These are phyloP conservation scores for Boletales sp. DNA, from an alignment of 768 basidiomycete species.

Conservation along the genomic window DNA sequence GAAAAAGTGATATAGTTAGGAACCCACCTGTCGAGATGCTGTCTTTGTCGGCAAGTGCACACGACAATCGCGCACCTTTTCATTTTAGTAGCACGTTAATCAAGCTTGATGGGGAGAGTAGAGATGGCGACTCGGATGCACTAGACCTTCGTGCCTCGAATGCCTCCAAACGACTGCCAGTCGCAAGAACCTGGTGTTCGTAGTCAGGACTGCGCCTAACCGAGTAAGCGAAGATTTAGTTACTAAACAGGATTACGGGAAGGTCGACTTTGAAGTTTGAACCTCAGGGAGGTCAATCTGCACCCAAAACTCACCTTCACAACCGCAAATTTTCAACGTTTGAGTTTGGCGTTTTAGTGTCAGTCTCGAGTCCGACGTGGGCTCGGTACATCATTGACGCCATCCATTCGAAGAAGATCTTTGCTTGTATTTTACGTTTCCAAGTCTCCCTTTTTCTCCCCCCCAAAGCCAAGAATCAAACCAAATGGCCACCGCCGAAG, in stretches of 20 bases:
- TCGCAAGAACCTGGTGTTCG: background rate
- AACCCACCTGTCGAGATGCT: constrained; percentile 13
- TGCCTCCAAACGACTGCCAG: too few relatives aligned
- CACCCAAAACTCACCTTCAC: constrained; percentile 19
- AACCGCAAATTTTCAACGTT: constrained; percentile 26
- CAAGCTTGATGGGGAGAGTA: constrained; percentile 8
- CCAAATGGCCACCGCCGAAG: constrained; percentile 22
- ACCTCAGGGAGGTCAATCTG: constrained; percentile 12
- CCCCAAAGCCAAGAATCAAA: constrained; percentile 1
- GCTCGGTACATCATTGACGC: constrained; percentile 9
- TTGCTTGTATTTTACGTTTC: constrained; percentile 22
- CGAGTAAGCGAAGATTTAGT: constrained; percentile 18
- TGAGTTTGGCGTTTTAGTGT: constrained; percentile 12
- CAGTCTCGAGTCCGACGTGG: constrained; percentile 6
- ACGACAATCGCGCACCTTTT: constrained; percentile 18
- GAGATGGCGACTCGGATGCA: too few relatives aligned
- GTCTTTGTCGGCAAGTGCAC: constrained; percentile 13
- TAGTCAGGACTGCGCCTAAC: constrained; percentile 1
- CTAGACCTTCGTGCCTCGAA: too few relatives aligned
- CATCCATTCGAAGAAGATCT: constrained; percentile 4
- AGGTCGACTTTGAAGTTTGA: constrained; percentile 1
- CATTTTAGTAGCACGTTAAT: constrained; percentile 20
- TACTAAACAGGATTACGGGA: constrained; percentile 29
- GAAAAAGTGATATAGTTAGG: background rate
- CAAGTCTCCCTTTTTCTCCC: constrained; percentile 1